These are phyloP conservation scores for Pleurotus pulmonarius DNA, from an alignment of 768 basidiomycete species.

Conservation along the genomic window DNA sequence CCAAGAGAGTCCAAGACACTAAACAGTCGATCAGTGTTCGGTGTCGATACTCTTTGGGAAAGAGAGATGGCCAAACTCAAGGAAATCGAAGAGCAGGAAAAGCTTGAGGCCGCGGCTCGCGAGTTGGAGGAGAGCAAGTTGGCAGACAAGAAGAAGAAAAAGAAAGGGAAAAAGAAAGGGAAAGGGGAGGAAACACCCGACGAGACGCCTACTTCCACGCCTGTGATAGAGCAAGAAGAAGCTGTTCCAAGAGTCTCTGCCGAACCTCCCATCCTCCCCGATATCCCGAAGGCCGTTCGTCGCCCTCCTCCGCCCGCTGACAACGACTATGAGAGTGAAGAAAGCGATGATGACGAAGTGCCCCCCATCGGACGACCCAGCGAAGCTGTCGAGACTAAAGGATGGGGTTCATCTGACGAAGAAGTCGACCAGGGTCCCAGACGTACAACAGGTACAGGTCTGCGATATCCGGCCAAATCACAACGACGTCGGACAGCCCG, in stretches of 20 bases:
- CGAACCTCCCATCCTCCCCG: constrained; percentile 43
- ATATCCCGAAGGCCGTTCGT: constrained; percentile 33
- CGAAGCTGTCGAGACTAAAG: constrained; percentile 14
- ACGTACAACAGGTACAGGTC: constrained; percentile 58
- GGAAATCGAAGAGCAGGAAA: constrained; percentile 71
- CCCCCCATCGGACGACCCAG: constrained; percentile 9
- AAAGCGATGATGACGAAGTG: constrained; percentile 48
- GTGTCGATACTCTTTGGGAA: constrained; percentile 92
- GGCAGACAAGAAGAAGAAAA: constrained; percentile 40
- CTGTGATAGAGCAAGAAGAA: constrained; percentile 12
- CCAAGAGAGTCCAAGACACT: constrained; percentile 18
- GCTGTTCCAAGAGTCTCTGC: constrained; percentile 27
- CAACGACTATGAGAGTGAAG: constrained; percentile 48
- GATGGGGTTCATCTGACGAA: constrained; percentile 58
- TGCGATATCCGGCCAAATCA: constrained; percentile 38
- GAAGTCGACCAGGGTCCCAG: constrained; percentile 47
- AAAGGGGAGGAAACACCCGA: constrained; percentile 18
- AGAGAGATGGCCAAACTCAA: constrained; percentile 79
- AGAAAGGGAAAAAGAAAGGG: constrained; percentile 43
- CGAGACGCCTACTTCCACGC: background rate
- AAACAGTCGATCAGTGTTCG: constrained; percentile 78
- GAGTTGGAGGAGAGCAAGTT: constrained; percentile 42
- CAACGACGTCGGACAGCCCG: constrained; percentile 13
- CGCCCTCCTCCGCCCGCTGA: constrained; percentile 33
- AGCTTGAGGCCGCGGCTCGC: constrained; percentile 49